phyloP scores from a whole-genome alignment of 2,329 filamentous ascomycete genomes.

The Cercospora berteroae region DNA sequence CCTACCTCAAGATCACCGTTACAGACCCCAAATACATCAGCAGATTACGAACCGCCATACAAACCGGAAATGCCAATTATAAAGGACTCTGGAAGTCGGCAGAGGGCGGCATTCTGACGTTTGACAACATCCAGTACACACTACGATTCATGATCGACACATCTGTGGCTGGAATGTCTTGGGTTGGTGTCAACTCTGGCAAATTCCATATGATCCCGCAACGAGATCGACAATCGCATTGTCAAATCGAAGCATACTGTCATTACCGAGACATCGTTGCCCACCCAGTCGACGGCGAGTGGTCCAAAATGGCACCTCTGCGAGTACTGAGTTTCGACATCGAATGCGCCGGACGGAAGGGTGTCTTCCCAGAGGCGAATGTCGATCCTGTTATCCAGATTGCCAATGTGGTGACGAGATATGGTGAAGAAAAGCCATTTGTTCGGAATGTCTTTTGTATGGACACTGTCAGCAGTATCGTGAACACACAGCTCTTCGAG shows the following conservation, averaged over 20 bases:
- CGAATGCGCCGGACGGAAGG: conserved; percentile 95
- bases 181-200: conserved; percentile 79
- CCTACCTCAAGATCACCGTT: conserved; percentile 90
- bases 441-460: conserved; percentile 95
- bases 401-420: conserved; percentile 89
- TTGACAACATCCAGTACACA: conserved; percentile 94
- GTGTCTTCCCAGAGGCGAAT: conserved; percentile 91
- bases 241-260: conserved; percentile 89
- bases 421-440: conserved; percentile 94
- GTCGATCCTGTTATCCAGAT: conserved; percentile 96
- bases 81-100: conserved; percentile 79
- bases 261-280: conserved; percentile 81
- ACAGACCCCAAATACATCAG: conserved; percentile 83
- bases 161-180: conserved; percentile 93
- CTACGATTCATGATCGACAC: conserved; percentile 98
- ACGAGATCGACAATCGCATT: conserved; percentile 76
- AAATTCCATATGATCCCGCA: conserved; percentile 70
- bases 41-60: conserved; percentile 71
- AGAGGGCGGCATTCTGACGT: conserved; percentile 76
- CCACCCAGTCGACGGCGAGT: conserved; percentile 86
- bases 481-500: conserved; percentile 88
- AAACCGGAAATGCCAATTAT: conserved; percentile 77
- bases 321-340: conserved; percentile 96
- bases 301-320: conserved; percentile 95
- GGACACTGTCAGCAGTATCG: conserved; percentile 86